Base-by-base conservation (phyloP, 2,329 filamentous ascomycete species). In the Phialophora chinensis region DNA sequence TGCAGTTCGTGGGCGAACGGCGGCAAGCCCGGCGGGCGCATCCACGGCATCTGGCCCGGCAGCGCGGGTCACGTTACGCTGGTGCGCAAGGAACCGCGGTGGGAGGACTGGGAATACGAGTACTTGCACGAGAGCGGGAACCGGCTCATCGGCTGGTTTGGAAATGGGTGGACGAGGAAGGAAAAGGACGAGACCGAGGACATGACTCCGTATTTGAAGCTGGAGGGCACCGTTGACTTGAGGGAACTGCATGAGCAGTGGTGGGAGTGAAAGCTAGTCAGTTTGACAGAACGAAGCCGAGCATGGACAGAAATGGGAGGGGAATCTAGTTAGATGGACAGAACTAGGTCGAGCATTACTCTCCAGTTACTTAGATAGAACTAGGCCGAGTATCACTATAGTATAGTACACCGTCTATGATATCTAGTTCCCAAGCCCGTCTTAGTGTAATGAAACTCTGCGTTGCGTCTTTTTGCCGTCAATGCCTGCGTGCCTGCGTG, bases 1-100 rank as follows among this genome's bases (percentile, higher is more conserved):
- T 71, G 69, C 63, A 65, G 63, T 53, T 68, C 66, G 10, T 71
- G 69, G 69, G 64, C 65, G 14, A 71, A 71, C 29, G 68, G 69
- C 7, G 69, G 68, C 14, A 63, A 60, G 44, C 59, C 67, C 12
- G 69, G 67, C 25, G 47, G 52, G 8, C 55, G 69, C n/a, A 66
- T 71, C 27, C 63, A 66, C 42, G 67, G 67, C 29, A 65, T 71
- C 33, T 71, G 69, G 69, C 69, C 67, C 14, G 69, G 69, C 35
- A 69, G 67, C 31, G 69, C 69, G 4, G 67, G 59, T n/a, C 69
- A 71, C 44, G 61, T 69, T 23, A 71, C 67, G 20, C 33, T 66
- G 33, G 65, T 68, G 8, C 60, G 67, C 3, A 66, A 68, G 38
- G 67, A 69, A 29, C 69, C 69, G 33, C 50, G 69, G 8, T 71